These are phyloP conservation scores for Acidiella bohemica DNA, from an alignment of 495 filamentous ascomycete genomes.

Conservation along the genomic window DNA sequence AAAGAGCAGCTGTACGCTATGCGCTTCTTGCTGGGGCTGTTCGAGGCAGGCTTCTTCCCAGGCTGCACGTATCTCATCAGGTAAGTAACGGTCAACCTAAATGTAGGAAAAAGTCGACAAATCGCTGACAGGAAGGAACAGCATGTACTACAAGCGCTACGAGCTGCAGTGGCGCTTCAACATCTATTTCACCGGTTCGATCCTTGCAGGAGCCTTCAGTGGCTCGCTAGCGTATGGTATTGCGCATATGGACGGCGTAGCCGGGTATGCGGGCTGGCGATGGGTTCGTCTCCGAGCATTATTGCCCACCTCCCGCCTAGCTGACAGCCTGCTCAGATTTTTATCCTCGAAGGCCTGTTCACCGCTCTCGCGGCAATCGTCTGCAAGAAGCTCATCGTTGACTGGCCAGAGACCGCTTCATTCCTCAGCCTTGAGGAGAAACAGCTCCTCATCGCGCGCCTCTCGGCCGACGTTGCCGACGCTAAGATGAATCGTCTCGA, in stretches of 20 bases:
- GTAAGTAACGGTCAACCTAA: too few relatives aligned
- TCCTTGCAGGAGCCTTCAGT: conserved; percentile 47
- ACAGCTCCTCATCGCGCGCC: conserved; percentile 31
- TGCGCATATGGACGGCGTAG: conserved; percentile 39
- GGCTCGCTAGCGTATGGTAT: conserved; percentile 50
- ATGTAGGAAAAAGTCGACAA: too few relatives aligned
- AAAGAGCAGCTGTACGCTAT: conserved; percentile 44
- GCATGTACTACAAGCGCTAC: conserved; percentile 49
- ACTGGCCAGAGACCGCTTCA: conserved; percentile 32
- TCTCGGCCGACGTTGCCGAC: conserved; percentile 26
- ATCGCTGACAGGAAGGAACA: too few relatives aligned
- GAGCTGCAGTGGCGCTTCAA: conserved; percentile 48
- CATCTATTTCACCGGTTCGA: conserved; percentile 44
- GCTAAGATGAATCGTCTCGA: conserved; percentile 33
- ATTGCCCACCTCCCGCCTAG: background rate
- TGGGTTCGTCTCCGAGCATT: conserved; percentile 7
- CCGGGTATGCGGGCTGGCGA: conserved; percentile 32
- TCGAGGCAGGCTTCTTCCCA: conserved; percentile 31
- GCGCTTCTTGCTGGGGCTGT: conserved; percentile 44
- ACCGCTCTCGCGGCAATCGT: conserved; percentile 32
- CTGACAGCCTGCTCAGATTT: conserved; percentile 4
- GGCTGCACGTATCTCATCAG: conserved; percentile 24
- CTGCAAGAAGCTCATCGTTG: conserved; percentile 31
- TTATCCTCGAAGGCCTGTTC: conserved; percentile 26
- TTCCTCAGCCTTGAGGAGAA: conserved; percentile 31